phyloP scores from a whole-genome alignment of 2,329 filamentous ascomycete species.

The Fusarium napiforme region DNA sequence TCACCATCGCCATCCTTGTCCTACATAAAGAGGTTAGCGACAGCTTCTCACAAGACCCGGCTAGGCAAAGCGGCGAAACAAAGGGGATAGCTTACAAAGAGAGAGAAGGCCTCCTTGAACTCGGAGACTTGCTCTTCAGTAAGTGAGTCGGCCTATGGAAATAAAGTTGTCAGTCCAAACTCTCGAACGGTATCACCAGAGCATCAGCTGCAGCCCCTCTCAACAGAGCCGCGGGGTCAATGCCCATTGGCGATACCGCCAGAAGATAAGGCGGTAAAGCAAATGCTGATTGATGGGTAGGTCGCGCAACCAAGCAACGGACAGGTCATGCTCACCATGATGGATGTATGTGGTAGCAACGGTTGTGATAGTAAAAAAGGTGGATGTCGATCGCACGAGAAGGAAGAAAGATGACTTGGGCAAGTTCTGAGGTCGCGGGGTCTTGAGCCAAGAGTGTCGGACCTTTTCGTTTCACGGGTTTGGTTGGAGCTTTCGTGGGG shows the following conservation, averaged over 20 bases:
- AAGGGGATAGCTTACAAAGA: conserved; percentile 80
- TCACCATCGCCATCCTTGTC: conserved; percentile 93
- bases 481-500: conserved; percentile 46
- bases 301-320: conserved; percentile 4
- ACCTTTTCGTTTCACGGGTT: conserved; percentile 44
- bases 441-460: conserved; percentile 45
- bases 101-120: conserved; percentile 99
- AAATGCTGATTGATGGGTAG: conserved; percentile 1
- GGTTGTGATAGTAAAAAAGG: conserved; percentile 33
- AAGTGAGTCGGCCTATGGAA: conserved; percentile 87
- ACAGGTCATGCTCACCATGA: conserved; percentile 45
- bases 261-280: conserved; percentile 16
- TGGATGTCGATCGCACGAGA: conserved; percentile 43
- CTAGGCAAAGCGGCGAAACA: background rate
- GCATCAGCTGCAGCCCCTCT: conserved; percentile 45
- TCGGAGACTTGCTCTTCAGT: conserved; percentile 99
- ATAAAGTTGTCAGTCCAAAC: conserved; percentile 40
- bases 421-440: conserved; percentile 47
- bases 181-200: conserved; percentile 30
- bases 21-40: conserved; percentile 58
- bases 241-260: conserved; percentile 24
- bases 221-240: conserved; percentile 42
- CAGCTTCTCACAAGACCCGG: background rate
- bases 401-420: conserved; percentile 45
- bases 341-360: conserved; percentile 37